phyloP scores from a whole-genome alignment of 345 rosid genomes.

The Aethionema arabicum region DNA sequence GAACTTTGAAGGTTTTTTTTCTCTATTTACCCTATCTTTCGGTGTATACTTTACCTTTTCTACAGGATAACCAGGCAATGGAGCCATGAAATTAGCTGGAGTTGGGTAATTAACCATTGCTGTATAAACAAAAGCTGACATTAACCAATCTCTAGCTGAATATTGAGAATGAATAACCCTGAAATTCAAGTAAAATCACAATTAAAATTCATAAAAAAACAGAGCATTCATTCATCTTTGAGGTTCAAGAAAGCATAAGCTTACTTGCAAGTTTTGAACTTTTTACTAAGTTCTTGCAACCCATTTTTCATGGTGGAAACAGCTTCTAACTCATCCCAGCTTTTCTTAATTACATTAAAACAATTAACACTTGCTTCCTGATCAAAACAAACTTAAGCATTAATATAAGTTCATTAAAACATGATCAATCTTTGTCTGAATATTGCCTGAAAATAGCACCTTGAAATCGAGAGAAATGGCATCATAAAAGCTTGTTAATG shows the following conservation, averaged over 20 bases:
- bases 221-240: background rate
- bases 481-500: slow-evolving; percentile 72
- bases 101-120: slow-evolving; percentile 86
- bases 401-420: background rate
- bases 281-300: slow-evolving; percentile 55
- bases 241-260: slow-evolving; percentile 1
- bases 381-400: slow-evolving; percentile 11
- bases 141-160: slow-evolving; percentile 55
- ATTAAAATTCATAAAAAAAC: background rate
- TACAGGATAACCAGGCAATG: slow-evolving; percentile 72
- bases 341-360: slow-evolving; percentile 64
- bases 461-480: slow-evolving; percentile 71
- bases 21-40: no score
- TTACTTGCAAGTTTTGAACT: slow-evolving; percentile 69
- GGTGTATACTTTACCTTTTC: slow-evolving; percentile 43
- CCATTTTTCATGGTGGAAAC: slow-evolving; percentile 48
- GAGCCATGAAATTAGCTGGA: slow-evolving; percentile 71
- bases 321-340: slow-evolving; percentile 69
- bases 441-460: slow-evolving; percentile 30
- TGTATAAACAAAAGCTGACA: slow-evolving; percentile 58
- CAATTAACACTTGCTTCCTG: slow-evolving; percentile 70
- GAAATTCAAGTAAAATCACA: slow-evolving; percentile 2
- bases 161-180: slow-evolving; percentile 50
- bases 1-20: no score
- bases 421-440: background rate